phyloP scores from a whole-genome alignment of 2,329 filamentous ascomycete species.

The Hypoxylon sp. region DNA sequence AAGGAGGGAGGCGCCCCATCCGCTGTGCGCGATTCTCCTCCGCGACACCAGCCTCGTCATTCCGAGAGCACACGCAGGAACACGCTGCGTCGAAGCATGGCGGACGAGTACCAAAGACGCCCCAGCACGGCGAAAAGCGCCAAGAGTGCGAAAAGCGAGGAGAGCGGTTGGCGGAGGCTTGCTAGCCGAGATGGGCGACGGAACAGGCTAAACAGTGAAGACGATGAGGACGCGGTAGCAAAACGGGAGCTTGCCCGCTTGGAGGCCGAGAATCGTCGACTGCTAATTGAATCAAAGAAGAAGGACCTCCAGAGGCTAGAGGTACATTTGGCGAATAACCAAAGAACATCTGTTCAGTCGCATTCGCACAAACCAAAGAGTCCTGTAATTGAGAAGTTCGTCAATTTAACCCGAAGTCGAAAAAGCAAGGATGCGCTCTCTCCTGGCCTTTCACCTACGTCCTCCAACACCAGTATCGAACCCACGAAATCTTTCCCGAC shows the following conservation, averaged over 20 bases:
- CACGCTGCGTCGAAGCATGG: conserved; percentile 34
- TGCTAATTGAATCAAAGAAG: conserved; percentile 59
- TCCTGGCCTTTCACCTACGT: conserved; percentile 47
- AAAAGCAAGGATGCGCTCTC: conserved; percentile 51
- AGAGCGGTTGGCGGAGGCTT: conserved; percentile 34
- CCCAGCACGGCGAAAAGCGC: conserved; percentile 31
- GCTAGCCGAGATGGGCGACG: conserved; percentile 34
- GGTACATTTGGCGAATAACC: conserved; percentile 52
- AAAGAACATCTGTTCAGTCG: conserved; percentile 35
- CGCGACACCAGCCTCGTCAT: conserved; percentile 38
- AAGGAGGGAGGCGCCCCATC: conserved; percentile 32
- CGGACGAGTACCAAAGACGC: conserved; percentile 30
- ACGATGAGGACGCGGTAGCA: conserved; percentile 42
- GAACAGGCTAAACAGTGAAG: conserved; percentile 30
- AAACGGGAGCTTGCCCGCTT: conserved; percentile 53
- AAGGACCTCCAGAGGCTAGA: conserved; percentile 57
- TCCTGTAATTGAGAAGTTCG: conserved; percentile 59
- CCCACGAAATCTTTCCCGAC: conserved; percentile 39
- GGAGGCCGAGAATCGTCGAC: conserved; percentile 58
- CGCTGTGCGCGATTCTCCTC: conserved; percentile 23
- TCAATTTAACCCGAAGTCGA: conserved; percentile 54
- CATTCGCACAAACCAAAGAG: conserved; percentile 47
- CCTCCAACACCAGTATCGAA: conserved; percentile 42
- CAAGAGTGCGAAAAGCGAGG: conserved; percentile 32
- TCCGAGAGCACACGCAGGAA: conserved; percentile 30